A percentile compares a stretch with the other conserved stretches of the same genome.
These are phyloP conservation scores for Phytophthora hibernalis DNA, from an alignment of 352 stramenopile genomes.

Conservation along the genomic window DNA sequence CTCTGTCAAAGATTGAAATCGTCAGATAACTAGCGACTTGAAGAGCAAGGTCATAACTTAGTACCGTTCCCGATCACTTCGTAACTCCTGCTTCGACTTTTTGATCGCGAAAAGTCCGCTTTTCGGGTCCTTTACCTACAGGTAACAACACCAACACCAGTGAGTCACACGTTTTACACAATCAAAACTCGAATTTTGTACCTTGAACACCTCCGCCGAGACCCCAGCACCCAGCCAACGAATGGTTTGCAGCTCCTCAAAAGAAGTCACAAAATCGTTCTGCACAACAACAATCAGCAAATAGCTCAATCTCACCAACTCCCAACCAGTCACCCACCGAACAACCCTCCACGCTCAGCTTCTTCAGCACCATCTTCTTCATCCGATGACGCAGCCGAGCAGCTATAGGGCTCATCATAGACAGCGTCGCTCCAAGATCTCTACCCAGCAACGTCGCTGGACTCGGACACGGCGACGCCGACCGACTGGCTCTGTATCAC, in stretches of 20 bases:
- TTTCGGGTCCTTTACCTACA: constrained; percentile 49
- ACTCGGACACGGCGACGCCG: constrained; percentile 43
- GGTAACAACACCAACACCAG: background rate
- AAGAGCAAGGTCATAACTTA: too few species aligned
- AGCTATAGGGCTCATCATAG: constrained; percentile 44
- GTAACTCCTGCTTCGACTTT: constrained; percentile 80
- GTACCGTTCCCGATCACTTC: constrained; percentile 79
- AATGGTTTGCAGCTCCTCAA: constrained; percentile 65
- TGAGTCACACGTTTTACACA: constrained; percentile 4
- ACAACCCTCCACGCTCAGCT: constrained; percentile 28
- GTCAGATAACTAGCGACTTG: background rate
- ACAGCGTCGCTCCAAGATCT: constrained; percentile 47
- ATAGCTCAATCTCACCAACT: background rate
- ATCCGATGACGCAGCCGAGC: constrained; percentile 22
- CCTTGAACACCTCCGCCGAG: constrained; percentile 79
- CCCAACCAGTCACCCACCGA: constrained; percentile 31
- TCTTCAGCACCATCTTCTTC: constrained; percentile 39
- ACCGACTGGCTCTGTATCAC: constrained; percentile 20
- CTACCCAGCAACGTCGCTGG: constrained; percentile 48
- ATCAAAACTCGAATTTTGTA: constrained; percentile 18
- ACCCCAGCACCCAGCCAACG: constrained; percentile 72
- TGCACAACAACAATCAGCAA: constrained; percentile 20
- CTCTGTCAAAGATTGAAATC: constrained; percentile 36
- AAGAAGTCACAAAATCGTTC: constrained; percentile 42
- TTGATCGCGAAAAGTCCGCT: constrained; percentile 76